phyloP scores from a whole-genome alignment of 495 filamentous ascomycete genomes.

The Hypoxylon subgilvum region DNA sequence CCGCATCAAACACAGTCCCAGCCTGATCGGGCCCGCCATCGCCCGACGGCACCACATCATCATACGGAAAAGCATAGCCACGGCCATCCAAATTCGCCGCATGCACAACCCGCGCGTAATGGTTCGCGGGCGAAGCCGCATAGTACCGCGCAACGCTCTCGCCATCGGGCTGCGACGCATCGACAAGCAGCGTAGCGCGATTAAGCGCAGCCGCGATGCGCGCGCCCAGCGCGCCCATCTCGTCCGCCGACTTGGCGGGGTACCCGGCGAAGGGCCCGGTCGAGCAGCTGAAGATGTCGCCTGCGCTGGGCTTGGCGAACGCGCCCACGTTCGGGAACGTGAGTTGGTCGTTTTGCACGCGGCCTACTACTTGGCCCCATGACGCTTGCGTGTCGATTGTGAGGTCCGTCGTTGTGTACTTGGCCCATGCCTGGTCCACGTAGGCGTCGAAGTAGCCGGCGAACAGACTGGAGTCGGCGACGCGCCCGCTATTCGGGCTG shows the following conservation, averaged over 20 bases:
- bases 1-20: conserved; percentile 65
- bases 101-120: conserved; percentile 74
- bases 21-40: conserved; percentile 60
- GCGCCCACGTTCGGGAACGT: conserved; percentile 56
- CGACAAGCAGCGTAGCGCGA: conserved; percentile 64
- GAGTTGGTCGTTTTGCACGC: conserved; percentile 55
- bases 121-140: conserved; percentile 65
- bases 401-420: conserved; percentile 59
- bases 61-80: conserved; percentile 81
- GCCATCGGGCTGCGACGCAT: conserved; percentile 58
- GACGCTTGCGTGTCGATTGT: conserved; percentile 68
- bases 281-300: conserved; percentile 74
- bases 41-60: conserved; percentile 69
- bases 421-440: conserved; percentile 67
- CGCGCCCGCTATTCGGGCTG: conserved; percentile 68
- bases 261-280: conserved; percentile 67
- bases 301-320: conserved; percentile 63
- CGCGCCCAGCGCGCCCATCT: conserved; percentile 63
- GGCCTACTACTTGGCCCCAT: conserved; percentile 56
- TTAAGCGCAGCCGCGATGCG: conserved; percentile 73
- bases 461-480: conserved; percentile 61
- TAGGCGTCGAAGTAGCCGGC: conserved; percentile 67
- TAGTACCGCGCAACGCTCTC: conserved; percentile 59
- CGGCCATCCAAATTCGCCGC: conserved; percentile 62
- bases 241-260: conserved; percentile 42